Base-by-base conservation (phyloP, 2,329 filamentous ascomycete genomes). In the Botrytis byssoidea region DNA sequence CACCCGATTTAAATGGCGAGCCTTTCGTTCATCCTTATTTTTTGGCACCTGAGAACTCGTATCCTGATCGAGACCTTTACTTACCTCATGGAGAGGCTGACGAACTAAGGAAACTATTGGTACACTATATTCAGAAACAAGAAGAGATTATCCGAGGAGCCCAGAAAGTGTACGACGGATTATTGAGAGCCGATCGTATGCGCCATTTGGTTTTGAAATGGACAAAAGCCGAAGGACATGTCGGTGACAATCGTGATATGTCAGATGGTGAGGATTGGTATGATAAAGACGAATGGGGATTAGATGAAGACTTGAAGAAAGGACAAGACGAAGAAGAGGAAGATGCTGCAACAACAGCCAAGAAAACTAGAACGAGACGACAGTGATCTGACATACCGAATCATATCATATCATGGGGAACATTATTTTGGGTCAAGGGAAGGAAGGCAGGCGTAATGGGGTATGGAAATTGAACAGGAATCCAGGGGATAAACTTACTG, bases 231-330 rank as follows among this genome's bases (percentile, higher is more conserved):
- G 93, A 95, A 83, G 92, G 88, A 35, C 93, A 95, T 79, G 86
- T 85, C 70, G 89, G 90, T 2, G 80, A 84, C 29, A 89, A 90
- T 68, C 76, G 79, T 55, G 92, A 95, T 81, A 90, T 96, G 90
- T 94, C 92, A 69, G 93, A 97, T 80, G 93, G 93, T 18, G 93
- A 97, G 84, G 93, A 97, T 81, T 97, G 93, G 92, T 95, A 94
- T 80, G 93, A 97, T 82, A 89, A 88, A 79, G 91, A 93, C 71
- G 92, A 93, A 83, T 95, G 93, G 92, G 89, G 88, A 0, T 82
- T 96, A 67, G 87, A 89, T 14, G 91, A 92, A 75, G 91, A 93
- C 77, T 83, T 95, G 12, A 91, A 93, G 81, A 96, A 96, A 83
- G 93, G 93, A 0, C 91, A 93, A 78, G 92, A 94, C 75, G 91